phyloP scores from a whole-genome alignment of 352 stramenopile species.

The Pythium scleroteichum region DNA sequence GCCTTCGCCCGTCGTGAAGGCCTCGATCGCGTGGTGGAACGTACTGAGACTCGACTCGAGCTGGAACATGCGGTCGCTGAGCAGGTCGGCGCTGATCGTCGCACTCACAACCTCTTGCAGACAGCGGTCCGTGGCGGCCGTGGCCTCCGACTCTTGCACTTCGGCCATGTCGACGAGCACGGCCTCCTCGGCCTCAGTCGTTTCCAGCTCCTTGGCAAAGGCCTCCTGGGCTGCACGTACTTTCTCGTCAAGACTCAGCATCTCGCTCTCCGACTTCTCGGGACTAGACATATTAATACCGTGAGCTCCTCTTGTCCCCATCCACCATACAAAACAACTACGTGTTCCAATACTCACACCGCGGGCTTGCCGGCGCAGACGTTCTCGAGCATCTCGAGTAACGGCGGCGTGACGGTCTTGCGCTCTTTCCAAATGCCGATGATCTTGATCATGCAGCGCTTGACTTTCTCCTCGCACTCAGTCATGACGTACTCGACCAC shows the following conservation, averaged over 20 bases:
- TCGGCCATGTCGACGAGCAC: slow-evolving; percentile 73
- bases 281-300: not conserved
- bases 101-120: slow-evolving; percentile 79
- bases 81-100: slow-evolving; percentile 80
- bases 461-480: slow-evolving; percentile 74
- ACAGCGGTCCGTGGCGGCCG: slow-evolving; percentile 37
- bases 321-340: not conserved
- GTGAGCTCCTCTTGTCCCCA: slow-evolving; percentile 4
- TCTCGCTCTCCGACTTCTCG: slow-evolving; percentile 8
- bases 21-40: slow-evolving; percentile 67
- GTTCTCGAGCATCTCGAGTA: slow-evolving; percentile 73
- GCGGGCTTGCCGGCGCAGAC: slow-evolving; percentile 68
- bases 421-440: slow-evolving; percentile 86
- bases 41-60: slow-evolving; percentile 75
- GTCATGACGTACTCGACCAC: slow-evolving; percentile 69
- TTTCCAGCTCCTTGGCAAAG: slow-evolving; percentile 41
- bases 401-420: slow-evolving; percentile 45
- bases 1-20: slow-evolving; percentile 33
- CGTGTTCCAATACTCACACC: slow-evolving; percentile 37
- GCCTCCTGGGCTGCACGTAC: slow-evolving; percentile 24
- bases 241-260: slow-evolving; percentile 22
- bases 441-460: slow-evolving; percentile 85
- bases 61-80: slow-evolving; percentile 90
- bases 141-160: slow-evolving; percentile 54
- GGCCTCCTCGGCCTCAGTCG: slow-evolving; percentile 37